These are phyloP conservation scores for Pisolithus thermaeus DNA, from an alignment of 1,284 basidiomycete genomes.

Conservation along the genomic window DNA sequence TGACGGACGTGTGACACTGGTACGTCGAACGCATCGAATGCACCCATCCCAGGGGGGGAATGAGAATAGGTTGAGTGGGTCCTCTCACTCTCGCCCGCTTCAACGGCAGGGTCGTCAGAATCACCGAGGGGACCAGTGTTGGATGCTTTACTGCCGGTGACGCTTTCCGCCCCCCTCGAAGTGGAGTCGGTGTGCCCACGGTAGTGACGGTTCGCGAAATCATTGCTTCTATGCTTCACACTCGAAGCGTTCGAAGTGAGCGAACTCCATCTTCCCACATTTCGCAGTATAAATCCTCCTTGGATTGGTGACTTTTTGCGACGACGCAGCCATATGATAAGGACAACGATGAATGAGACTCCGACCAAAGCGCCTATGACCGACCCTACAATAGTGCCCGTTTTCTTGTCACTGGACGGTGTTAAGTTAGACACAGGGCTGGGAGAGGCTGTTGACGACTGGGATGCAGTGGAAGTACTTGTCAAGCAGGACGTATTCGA, in stretches of 20 bases:
- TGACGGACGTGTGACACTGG: conserved; percentile 17
- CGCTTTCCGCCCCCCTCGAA: conserved; percentile 9
- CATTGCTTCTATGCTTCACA: conserved; percentile 6
- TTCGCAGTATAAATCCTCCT: background rate
- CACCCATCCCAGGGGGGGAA: conserved; percentile 12
- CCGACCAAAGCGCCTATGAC: conserved; percentile 34
- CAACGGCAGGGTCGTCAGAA: conserved; percentile 17
- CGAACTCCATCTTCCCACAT: conserved; percentile 22
- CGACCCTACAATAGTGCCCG: conserved; percentile 37
- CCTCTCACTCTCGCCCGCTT: conserved; percentile 20
- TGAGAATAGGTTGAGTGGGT: conserved; percentile 9
- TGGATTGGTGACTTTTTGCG: conserved; percentile 8
- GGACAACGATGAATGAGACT: conserved; percentile 24
- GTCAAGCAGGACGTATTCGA: conserved; percentile 34
- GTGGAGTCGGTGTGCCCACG: conserved; percentile 20
- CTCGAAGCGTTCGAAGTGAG: conserved; percentile 21
- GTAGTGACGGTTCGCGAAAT: conserved; percentile 6
- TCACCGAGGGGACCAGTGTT: conserved; percentile 13
- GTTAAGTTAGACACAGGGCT: conserved; percentile 5
- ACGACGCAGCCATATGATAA: conserved; percentile 28
- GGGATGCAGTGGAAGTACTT: conserved; percentile 12
- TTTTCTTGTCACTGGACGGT: conserved; percentile 22
- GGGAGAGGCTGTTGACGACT: conserved; percentile 7
- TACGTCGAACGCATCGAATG: conserved; percentile 16
- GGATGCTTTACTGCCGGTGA: conserved; percentile 11